Base-by-base conservation (phyloP, 345 rosid species). In the Rhodamnia rubescens region DNA sequence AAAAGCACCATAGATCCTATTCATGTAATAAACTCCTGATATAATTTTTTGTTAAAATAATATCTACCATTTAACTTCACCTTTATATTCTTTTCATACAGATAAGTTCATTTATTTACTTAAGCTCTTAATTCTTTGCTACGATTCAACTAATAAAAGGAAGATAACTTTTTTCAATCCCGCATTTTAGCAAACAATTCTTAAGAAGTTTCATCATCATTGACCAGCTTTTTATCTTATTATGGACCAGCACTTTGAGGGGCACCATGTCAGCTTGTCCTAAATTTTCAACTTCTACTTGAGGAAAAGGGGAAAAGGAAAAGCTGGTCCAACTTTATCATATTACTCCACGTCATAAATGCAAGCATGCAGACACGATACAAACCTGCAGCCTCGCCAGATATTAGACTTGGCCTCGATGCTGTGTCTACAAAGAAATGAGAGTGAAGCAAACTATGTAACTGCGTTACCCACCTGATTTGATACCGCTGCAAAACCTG, bases 381-480 rank as follows among this genome's bases (percentile, higher is more conserved):
- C 44, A 1, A 29, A 64, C 18, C 75, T 8, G 75, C 44, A 64
- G 75, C 75, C 75, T 61, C 14, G 74, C 8, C 78, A 64, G 36
- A 32, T 32, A 32, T 64, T 32, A 64, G 78, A 64, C 44, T 64
- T 64, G 44, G 78, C 78, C 78, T 22, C 24, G 10, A 32, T 1
- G 78, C 44, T 64, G 3, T 32, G 24, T 64, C 78, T 32, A 64
- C 75, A 64, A 29, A 64, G 44, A 64, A 64, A 6, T 64, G 12
- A 32, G 22, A 64, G 22, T 27, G 78, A 64, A 64, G 78, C 44
- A 16, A 64, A 64, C 78, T 7, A 64, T 16, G 22, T 32, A 7
- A 64, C 40, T 59, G 44, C 36, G 44, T 64, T 64, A 27, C 75
- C 24, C 54, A 90, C 89, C 90, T 86, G 85, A 74, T 87, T 61